Evolutionary conservation across 768 basidiomycete species (phyloP).

Genomic region (Boletus edulis): DNA sequence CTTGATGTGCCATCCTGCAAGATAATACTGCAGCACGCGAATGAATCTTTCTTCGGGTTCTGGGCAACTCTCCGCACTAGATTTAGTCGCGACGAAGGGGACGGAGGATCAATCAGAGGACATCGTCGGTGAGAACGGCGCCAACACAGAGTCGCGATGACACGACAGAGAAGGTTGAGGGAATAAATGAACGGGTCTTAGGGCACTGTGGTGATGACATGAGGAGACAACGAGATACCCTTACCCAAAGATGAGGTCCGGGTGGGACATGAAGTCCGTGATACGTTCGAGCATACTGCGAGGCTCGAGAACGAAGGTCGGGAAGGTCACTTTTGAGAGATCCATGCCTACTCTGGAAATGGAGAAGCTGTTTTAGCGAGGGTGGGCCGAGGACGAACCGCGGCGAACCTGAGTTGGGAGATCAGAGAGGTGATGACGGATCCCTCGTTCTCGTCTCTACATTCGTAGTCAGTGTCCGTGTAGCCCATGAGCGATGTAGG

Average conservation of each 20-base stretch:
- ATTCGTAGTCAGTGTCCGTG: constrained; percentile 34
- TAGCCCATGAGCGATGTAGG: constrained; percentile 26
- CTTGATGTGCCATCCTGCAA: constrained; percentile 99
- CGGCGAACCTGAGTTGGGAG: constrained; percentile 75
- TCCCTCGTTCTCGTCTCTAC: constrained; percentile 90
- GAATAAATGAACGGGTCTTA: constrained; percentile 16
- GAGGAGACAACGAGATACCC: constrained; percentile 30
- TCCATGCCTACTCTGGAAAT: constrained; percentile 88
- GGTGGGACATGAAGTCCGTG: constrained; percentile 99
- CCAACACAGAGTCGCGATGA: background rate
- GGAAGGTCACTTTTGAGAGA: constrained; percentile 89
- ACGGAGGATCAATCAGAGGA: background rate
- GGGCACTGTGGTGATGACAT: constrained; percentile 17
- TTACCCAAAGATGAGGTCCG: constrained; percentile 94
- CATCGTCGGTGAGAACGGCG: background rate
- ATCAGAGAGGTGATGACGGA: constrained; percentile 86
- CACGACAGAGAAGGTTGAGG: background rate
- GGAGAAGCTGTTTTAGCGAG: constrained; percentile 8
- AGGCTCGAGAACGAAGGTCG: constrained; percentile 95
- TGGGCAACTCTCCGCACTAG: constrained; percentile 73
- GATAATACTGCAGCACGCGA: constrained; percentile 88
- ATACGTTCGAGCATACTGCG: constrained; percentile 97
- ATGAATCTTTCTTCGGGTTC: constrained; percentile 91
- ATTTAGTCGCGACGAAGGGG: constrained; percentile 7
- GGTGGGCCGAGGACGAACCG: background rate